Evolutionary conservation across 73 alveolate species (phyloP).

Genomic region (Paramecium bursaria): DNA sequence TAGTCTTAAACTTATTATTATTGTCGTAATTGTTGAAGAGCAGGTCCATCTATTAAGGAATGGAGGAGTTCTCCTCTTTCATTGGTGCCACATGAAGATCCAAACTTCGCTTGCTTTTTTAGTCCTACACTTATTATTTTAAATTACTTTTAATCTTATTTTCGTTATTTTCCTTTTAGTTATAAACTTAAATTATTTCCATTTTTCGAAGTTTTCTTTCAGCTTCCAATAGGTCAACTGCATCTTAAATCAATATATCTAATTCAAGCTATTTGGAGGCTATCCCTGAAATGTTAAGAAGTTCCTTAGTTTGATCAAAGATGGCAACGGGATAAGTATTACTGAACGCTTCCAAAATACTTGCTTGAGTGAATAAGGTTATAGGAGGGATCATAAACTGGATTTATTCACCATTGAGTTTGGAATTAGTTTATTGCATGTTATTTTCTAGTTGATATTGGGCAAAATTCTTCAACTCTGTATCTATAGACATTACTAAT

Average conservation of each 20-base stretch:
- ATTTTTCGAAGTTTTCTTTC: conserved; percentile 38
- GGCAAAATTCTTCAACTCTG: conserved; percentile 24
- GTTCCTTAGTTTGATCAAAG: conserved; percentile 53
- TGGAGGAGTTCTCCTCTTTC: conserved; percentile 57
- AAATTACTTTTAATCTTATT: not conserved
- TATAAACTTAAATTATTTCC: conserved; percentile 23
- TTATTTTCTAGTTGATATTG: conserved; percentile 47
- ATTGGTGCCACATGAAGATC: conserved; percentile 49
- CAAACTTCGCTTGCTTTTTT: conserved; percentile 40
- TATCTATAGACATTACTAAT: conserved; percentile 4
- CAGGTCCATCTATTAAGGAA: conserved; percentile 44
- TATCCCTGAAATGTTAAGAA: conserved; percentile 6
- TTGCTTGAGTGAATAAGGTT: not conserved
- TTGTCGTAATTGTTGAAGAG: conserved; percentile 1
- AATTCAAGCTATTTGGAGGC: not conserved
- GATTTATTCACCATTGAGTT: not conserved
- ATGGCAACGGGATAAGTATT: conserved; percentile 35
- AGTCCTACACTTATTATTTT: not conserved
- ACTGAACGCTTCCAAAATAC: not conserved
- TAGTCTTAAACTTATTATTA: conserved; percentile 13
- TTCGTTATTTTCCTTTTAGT: not conserved
- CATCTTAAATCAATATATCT: too few species aligned
- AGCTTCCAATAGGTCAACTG: conserved; percentile 2
- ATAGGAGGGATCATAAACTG: conserved; percentile 11
- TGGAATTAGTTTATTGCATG: not conserved